phyloP scores from a whole-genome alignment of 2,329 filamentous ascomycete genomes.

The Diplodia mutila region DNA sequence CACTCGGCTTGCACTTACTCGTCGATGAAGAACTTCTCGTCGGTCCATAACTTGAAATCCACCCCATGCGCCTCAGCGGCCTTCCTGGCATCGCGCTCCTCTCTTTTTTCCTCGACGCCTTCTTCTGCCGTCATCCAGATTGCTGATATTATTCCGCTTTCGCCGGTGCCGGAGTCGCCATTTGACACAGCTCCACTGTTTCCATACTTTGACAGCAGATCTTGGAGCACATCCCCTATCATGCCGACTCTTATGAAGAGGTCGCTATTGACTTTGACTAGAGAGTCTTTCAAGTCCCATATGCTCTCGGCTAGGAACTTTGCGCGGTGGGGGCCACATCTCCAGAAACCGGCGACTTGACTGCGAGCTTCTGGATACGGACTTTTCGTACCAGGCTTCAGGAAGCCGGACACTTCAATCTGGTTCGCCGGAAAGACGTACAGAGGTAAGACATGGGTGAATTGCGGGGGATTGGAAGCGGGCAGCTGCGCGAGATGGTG shows the following conservation, averaged over 20 bases:
- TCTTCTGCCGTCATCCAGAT: constrained; percentile 68
- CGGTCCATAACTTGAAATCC: constrained; percentile 67
- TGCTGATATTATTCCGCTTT: constrained; percentile 57
- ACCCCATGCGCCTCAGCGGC: constrained; percentile 58
- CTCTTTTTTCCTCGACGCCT: constrained; percentile 68
- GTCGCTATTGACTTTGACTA: constrained; percentile 61
- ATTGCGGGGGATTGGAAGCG: constrained; percentile 30
- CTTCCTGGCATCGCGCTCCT: constrained; percentile 61
- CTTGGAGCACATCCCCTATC: constrained; percentile 61
- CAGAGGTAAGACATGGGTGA: constrained; percentile 71
- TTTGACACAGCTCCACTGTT: neutral
- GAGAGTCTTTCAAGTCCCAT: constrained; percentile 69
- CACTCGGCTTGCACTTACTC: constrained; percentile 61
- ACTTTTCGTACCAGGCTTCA: constrained; percentile 51
- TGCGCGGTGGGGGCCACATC: constrained; percentile 72
- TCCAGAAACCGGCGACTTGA: constrained; percentile 68
- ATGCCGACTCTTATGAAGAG: constrained; percentile 68
- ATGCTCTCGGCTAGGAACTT: constrained; percentile 74
- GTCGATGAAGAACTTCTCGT: constrained; percentile 80
- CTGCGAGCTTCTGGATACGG: constrained; percentile 73
- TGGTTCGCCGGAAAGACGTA: constrained; percentile 72
- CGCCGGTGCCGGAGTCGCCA: constrained; percentile 21
- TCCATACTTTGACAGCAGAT: constrained; percentile 56
- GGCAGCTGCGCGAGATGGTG: constrained; percentile 56
- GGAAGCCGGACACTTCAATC: constrained; percentile 74